Base-by-base conservation (phyloP, 2,329 filamentous ascomycete species). In the Emergomyces africanus region DNA sequence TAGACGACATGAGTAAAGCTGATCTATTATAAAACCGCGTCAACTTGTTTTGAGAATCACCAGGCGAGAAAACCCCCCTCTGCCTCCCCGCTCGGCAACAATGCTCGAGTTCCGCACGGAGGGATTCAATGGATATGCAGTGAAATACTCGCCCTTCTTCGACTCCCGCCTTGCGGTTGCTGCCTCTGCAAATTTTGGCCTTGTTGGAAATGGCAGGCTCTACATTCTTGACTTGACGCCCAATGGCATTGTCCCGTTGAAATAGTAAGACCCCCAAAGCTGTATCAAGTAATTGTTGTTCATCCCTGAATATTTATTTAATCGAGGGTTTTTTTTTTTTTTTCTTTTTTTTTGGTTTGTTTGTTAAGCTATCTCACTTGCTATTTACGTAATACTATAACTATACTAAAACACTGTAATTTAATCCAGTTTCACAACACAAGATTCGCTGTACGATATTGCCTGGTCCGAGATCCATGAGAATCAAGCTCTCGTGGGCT, bases 121-220 rank as follows among this genome's bases (percentile, higher is more conserved):
- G 71, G 94, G 94, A 68, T 97, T 84, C 81, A 96, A 97, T 74
- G 91, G 91, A 68, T 96, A 95, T 76, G 89, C 89, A 66, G 90
- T 96, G 74, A 96, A 96, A 76, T 99, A 97, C 80, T 97, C 92
- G 59, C 94, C 94, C 6, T 99, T 96, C 78, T 95, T 95, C 78
- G 94, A 97, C 77, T 94, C 89, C 65, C 86, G 91, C 63, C 84
- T 99, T 64, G 92, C 92, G 60, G 90, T 96, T 67, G 89, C 89
- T 35, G 82, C 88, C 1, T 88, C 90, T n/a, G 85, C 92, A 64
- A 97, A 99, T 78, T 99, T 94, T 76, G 94, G 94, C 44, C 88
- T 99, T 44, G 92, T 99, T 41, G 94, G 94, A 54, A 99, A 99
- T 77, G 94, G 94, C 12, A 84, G 91, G 49, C 76, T 97, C 0